A percentile compares a stretch with the other conserved stretches of the same genome.
phyloP scores from a whole-genome alignment of 805 yeast genomes.

The Ogataea parapolymorpha region DNA sequence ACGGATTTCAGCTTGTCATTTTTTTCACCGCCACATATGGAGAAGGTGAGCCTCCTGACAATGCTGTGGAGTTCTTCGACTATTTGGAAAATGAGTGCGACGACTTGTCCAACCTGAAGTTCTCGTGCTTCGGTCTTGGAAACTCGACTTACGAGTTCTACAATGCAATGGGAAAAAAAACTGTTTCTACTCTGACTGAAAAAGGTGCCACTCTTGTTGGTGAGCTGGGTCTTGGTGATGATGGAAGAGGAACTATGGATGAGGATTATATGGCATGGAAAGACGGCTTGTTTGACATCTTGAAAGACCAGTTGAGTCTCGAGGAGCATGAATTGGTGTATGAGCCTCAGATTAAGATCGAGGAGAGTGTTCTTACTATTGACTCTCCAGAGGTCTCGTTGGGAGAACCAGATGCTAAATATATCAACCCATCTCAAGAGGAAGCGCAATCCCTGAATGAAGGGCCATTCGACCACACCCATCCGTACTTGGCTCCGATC shows the following conservation, averaged over 20 bases:
- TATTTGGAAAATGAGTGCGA: slow-evolving; percentile 60
- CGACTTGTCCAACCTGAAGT: slow-evolving; percentile 55
- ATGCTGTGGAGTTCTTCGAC: slow-evolving; percentile 77
- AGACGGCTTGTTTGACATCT: slow-evolving; percentile 63
- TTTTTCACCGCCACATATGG: slow-evolving; percentile 93
- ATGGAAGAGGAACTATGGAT: slow-evolving; percentile 90
- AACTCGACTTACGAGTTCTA: slow-evolving; percentile 91
- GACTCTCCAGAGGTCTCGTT: slow-evolving; percentile 44
- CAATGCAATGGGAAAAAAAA: slow-evolving; percentile 75
- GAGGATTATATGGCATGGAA: slow-evolving; percentile 96
- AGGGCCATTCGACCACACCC: slow-evolving; percentile 77
- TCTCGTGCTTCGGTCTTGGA: slow-evolving; percentile 86
- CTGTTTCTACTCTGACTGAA: slow-evolving; percentile 46
- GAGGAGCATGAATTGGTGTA: slow-evolving; percentile 79
- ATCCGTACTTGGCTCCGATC: slow-evolving; percentile 80
- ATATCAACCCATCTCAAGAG: slow-evolving; percentile 35
- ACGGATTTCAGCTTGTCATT: slow-evolving; percentile 48
- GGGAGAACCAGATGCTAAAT: slow-evolving; percentile 78
- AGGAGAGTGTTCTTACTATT: slow-evolving; percentile 32
- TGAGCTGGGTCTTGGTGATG: slow-evolving; percentile 88
- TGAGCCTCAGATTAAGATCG: slow-evolving; percentile 62
- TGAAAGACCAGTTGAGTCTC: slow-evolving; percentile 61
- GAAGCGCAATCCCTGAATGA: slow-evolving; percentile 35
- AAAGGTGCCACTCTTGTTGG: slow-evolving; percentile 77
- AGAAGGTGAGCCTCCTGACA: slow-evolving; percentile 98